Conservation (phyloP, 495 filamentous ascomycete species). For the Neurospora cerealis region DNA sequence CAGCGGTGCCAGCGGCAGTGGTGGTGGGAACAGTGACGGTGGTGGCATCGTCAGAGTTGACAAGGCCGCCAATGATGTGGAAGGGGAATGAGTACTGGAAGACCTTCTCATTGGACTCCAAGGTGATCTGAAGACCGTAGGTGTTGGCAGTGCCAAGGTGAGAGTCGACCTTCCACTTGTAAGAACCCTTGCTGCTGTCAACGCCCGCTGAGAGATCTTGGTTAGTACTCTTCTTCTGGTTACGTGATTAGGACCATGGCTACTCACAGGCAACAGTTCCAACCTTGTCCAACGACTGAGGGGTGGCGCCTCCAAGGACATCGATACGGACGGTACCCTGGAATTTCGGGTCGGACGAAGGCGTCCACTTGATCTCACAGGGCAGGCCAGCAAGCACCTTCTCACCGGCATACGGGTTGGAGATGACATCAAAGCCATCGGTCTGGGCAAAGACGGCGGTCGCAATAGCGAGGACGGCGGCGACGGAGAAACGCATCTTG, state of each 20-base stretch:
- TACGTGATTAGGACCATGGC: background rate
- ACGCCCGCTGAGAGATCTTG: conserved; percentile 14
- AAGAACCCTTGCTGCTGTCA: conserved; percentile 19
- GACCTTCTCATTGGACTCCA: conserved; percentile 21
- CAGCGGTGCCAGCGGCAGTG: background rate
- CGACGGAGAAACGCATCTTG: conserved; percentile 38
- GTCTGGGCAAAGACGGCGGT: conserved; percentile 32
- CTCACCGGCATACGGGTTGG: conserved; percentile 23
- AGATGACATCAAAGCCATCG: conserved; percentile 30
- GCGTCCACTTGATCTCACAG: conserved; percentile 24
- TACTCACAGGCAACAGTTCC: conserved; percentile 31
- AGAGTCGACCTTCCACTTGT: conserved; percentile 29
- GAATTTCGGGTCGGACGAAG: conserved; percentile 12
- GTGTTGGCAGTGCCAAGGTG: conserved; percentile 24
- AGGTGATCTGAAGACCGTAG: conserved; percentile 36
- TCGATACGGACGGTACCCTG: conserved; percentile 26
- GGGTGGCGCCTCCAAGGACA: conserved; percentile 29
- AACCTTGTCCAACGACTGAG: conserved; percentile 17
- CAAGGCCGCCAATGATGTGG: conserved; percentile 25
- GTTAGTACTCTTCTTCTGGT: background rate
- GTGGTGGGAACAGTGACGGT: background rate
- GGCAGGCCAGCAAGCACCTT: conserved; percentile 29
- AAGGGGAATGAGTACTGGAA: conserved; percentile 45
- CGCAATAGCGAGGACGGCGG: conserved; percentile 35
- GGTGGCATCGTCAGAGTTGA: conserved; percentile 1